phyloP scores from a whole-genome alignment of 2,329 filamentous ascomycete genomes.

The Cladobotryum mycophilum region DNA sequence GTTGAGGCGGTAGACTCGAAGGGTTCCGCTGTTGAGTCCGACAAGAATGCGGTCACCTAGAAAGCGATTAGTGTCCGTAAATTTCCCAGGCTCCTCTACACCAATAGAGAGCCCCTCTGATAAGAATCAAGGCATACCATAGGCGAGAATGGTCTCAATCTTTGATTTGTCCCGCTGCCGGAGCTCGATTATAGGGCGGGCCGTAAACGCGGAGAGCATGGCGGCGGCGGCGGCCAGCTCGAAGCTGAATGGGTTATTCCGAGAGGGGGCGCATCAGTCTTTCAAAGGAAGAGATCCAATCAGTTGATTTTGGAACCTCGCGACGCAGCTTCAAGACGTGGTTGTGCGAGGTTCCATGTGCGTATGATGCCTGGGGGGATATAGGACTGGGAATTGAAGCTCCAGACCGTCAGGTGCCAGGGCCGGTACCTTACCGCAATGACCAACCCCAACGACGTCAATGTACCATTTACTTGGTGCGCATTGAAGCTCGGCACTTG shows the following conservation, averaged over 20 bases:
- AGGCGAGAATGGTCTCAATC: conserved; percentile 91
- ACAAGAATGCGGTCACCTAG: conserved; percentile 84
- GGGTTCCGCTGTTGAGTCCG: conserved; percentile 79
- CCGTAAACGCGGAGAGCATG: conserved; percentile 97
- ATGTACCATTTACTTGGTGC: conserved; percentile 7
- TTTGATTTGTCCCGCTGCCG: conserved; percentile 91
- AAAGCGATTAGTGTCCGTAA: not conserved
- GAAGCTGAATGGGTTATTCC: conserved; percentile 25
- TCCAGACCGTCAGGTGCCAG: conserved; percentile 9
- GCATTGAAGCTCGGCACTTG: conserved; percentile 19
- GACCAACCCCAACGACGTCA: conserved; percentile 23
- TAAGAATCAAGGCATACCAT: conserved; percentile 49
- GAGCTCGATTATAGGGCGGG: conserved; percentile 94
- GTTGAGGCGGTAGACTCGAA: conserved; percentile 89
- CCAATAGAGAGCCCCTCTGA: not conserved
- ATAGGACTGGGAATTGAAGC: not conserved
- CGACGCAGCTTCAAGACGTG: not conserved
- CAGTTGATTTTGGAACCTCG: not conserved
- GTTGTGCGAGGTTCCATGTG: not conserved
- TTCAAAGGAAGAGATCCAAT: not conserved
- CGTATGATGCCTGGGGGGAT: not conserved
- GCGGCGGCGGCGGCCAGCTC: conserved; percentile 37
- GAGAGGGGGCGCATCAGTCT: conserved; percentile 25
- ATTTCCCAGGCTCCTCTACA: not conserved
- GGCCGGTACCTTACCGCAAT: not conserved